Base-by-base conservation (phyloP, 192 early-diverging fungal species). In the Backusella morwellensis region DNA sequence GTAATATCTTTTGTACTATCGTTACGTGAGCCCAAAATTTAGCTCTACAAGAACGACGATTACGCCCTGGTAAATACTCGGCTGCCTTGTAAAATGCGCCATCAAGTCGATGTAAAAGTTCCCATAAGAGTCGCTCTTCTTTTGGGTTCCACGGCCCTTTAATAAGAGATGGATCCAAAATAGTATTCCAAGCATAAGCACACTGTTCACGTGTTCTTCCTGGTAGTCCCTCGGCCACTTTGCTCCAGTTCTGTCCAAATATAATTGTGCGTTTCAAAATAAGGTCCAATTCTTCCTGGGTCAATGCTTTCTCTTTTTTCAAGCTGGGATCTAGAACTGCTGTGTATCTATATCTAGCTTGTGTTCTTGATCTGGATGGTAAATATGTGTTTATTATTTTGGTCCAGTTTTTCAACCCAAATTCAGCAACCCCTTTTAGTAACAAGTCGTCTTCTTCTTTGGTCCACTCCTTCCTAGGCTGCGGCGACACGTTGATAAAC, bases 261-360 rank as follows among this genome's bases (percentile, higher is more conserved):
- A 75, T 75, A 15, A 82, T 75, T 14, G 77, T 72, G 12, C 76
- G 44, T 23, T 67, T n/a, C 23, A 82, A 52, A 34, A 82, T 54
- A 3, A 75, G 4, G 8, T 75, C 59, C 0, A 67, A 40, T 72
- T 82, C 80, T 11, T 78, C 76, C 2, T 70, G 21, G 15, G 80
- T 35, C 74, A 77, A 76, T 36, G 54, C 9, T 63, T 9, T 40
- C 0, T 35, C 56, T 19, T 9, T n/a, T 9, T 34, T 56, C 2
- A 70, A 3, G 26, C 3, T 8, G 7, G 35, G 56, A 8, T 69
- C 15, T 44, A 79, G 12, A 17, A 1, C 0, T 15, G 3, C 12
- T 8, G 0, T 40, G 29, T 75, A 81, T 15, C 76, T 69, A 9
- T 40, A 21, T 5, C 42, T 26, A n/a, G 76, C 14, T 4, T 56